These are phyloP conservation scores for Komagataella pseudopastoris DNA, from an alignment of 805 yeast species.

Conservation along the genomic window DNA sequence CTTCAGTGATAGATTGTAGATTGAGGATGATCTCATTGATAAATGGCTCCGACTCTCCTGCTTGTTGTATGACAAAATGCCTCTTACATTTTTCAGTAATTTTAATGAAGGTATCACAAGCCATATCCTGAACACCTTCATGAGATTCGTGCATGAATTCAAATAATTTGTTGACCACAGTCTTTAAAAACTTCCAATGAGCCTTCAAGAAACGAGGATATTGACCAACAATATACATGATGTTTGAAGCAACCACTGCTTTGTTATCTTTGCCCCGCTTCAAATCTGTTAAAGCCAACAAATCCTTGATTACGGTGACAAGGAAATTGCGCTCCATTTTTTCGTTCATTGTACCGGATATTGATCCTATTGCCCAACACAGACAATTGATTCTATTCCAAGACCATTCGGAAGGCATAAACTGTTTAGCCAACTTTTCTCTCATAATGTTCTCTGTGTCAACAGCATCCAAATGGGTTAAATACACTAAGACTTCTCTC, in stretches of 20 bases:
- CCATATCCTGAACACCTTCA: conserved; percentile 99
- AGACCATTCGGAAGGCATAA: conserved; percentile 97
- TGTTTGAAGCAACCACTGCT: conserved; percentile 98
- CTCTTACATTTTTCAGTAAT: conserved; percentile 91
- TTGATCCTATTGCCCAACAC: conserved; percentile 99
- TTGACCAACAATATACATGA: conserved; percentile 99
- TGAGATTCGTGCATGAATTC: conserved; percentile 99
- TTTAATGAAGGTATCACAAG: conserved; percentile 96
- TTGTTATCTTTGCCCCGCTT: conserved; percentile 96
- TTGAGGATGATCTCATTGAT: conserved; percentile 79
- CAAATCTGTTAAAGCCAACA: conserved; percentile 85
- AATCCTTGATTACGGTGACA: conserved; percentile 85
- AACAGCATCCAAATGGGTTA: conserved; percentile 89
- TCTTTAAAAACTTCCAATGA: conserved; percentile 94
- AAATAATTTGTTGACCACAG: conserved; percentile 88
- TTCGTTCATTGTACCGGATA: conserved; percentile 97
- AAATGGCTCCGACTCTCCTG: conserved; percentile 79
- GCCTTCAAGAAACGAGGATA: conserved; percentile 95
- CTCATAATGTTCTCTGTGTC: conserved; percentile 93
- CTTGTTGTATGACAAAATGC: conserved; percentile 83
- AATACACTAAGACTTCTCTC: conserved; percentile 89
- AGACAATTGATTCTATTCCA: conserved; percentile 96
- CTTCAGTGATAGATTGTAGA: conserved; percentile 78
- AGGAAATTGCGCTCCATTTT: conserved; percentile 92
- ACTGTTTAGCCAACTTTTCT: conserved; percentile 79